Conservation (phyloP, 345 rosid species). For the Eucalyptus dawsonii region DNA sequence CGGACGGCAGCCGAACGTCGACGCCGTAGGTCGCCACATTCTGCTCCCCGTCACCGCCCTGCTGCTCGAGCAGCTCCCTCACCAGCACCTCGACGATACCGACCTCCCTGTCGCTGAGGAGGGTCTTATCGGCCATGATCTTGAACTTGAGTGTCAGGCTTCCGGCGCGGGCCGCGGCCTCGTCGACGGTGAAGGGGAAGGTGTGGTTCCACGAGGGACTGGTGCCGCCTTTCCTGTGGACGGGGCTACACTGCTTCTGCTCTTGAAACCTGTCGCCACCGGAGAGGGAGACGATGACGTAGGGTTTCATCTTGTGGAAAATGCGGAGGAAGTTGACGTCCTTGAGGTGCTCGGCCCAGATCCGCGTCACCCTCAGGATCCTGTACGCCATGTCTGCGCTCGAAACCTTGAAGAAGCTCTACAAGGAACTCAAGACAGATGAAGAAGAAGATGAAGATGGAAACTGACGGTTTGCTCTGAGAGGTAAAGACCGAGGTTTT, state of each 20-base stretch:
- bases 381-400: too few species aligned
- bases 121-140: accelerated
- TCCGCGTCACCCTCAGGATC: accelerated
- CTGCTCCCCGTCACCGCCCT: accelerated
- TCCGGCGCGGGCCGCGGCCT: too few species aligned
- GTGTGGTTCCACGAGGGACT: accelerated
- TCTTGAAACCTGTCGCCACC: accelerated
- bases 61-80: accelerated
- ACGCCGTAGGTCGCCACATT: accelerated
- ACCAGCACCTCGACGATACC: accelerated
- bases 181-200: accelerated
- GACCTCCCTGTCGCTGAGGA: accelerated
- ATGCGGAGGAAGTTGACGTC: accelerated
- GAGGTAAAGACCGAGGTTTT: too few species aligned
- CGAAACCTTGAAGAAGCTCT: too few species aligned
- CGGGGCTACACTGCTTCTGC: accelerated
- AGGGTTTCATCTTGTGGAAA: accelerated
- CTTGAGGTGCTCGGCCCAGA: accelerated
- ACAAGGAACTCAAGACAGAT: accelerated
- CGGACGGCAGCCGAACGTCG: accelerated
- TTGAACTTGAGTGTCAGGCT: accelerated
- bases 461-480: too few species aligned
- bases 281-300: accelerated
- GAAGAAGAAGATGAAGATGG: too few species aligned
- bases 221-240: accelerated